Base-by-base conservation (phyloP, 768 basidiomycete genomes). In the Pilatotrama ljubarskyi region DNA sequence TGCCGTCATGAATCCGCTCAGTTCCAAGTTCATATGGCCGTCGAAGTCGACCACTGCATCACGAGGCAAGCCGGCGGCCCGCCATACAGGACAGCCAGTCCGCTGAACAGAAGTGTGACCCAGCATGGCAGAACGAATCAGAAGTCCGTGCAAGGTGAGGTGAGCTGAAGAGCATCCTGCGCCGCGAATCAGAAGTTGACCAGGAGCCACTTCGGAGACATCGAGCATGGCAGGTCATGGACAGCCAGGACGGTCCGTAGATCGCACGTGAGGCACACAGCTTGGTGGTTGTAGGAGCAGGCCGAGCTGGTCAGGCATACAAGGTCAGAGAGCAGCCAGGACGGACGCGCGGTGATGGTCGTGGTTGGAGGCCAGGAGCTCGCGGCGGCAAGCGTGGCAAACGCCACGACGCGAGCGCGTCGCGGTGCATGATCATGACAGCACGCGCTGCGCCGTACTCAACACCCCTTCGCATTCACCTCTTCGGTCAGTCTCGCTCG, bases 41-140 rank as follows among this genome's bases (percentile, higher is more conserved):
- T 42, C 25, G 55, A 41, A 22, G 32, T 38, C n/a, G 26, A 15
- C 17, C 14, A 5, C 6, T 7, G 37, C 38, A 51, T 62, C 61
- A 62, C 61, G 55, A 53, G 61, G 51, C 6, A 41, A 48, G 17
- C 55, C 26, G 38, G 55, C 61, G 61, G 61, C 43, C 61, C 61
- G 61, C 41, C 22, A 36, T 24, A 3, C 15, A 17, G 41, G n/a
- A 50, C 43, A 37, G 26, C 37, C 22, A 35, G 61, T 62, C 61
- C 52, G 61, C 55, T 62, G 61, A 53, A 54, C 61, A 41, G 3
- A 42, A 29, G 46, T 51, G 59, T 56, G 51, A 53, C 37, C 40
- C 20, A 25, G 46, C 10, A n/a, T 10, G 17, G 18, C 17, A 5
- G 35, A 48, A 36, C 18, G 26, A 26, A 17, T 40, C 25, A 14